Evolutionary conservation across 2,329 filamentous ascomycete genomes (phyloP).

Genomic region (Blastomyces silverae): DNA sequence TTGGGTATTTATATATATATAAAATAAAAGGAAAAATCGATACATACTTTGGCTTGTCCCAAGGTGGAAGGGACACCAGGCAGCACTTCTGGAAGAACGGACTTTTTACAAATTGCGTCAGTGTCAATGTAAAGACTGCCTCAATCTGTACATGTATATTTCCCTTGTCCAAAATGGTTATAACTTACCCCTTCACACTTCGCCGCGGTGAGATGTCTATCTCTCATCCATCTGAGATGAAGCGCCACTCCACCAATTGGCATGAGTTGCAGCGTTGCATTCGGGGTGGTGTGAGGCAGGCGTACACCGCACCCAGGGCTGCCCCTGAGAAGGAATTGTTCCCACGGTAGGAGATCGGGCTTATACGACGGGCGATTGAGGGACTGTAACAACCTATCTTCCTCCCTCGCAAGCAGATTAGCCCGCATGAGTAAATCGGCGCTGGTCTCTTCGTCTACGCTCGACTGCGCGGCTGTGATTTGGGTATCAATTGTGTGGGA

Average conservation of each 20-base stretch:
- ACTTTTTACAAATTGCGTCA: neutral
- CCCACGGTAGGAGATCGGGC: constrained; percentile 17
- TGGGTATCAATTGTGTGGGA: neutral
- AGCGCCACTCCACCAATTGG: constrained; percentile 18
- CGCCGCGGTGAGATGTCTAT: constrained; percentile 1
- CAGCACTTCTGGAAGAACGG: neutral
- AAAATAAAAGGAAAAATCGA: neutral
- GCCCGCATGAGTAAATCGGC: constrained; percentile 11
- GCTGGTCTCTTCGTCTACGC: neutral
- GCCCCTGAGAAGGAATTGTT: constrained; percentile 20
- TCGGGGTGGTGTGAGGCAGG: constrained; percentile 10
- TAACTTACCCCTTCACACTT: constrained; percentile 8
- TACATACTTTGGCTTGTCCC: neutral
- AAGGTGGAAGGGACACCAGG: neutral
- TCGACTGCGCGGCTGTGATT: neutral
- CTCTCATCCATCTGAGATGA: constrained; percentile 16
- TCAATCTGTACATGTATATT: neutral
- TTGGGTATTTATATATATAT: neutral
- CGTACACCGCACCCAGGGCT: constrained; percentile 18
- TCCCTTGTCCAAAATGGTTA: neutral
- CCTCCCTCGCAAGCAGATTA: constrained; percentile 14
- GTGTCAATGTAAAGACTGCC: neutral
- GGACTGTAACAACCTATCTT: constrained; percentile 11
- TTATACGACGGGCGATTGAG: constrained; percentile 18
- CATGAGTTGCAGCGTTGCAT: constrained; percentile 16